A percentile compares a stretch with the other conserved stretches of the same genome.
Conservation (phyloP, 1,139 yeast species). For the Candida smagusa region DNA sequence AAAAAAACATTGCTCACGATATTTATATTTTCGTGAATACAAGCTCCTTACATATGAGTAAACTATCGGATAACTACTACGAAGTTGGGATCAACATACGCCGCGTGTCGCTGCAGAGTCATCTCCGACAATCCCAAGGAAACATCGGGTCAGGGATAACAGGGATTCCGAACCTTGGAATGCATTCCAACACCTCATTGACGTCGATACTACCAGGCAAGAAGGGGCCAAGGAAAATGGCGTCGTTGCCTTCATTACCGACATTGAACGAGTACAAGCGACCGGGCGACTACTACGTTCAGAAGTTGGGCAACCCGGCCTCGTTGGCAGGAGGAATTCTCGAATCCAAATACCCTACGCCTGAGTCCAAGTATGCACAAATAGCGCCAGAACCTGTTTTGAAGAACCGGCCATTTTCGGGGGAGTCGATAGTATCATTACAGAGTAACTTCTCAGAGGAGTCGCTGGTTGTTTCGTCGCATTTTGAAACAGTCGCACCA, state of each 20-base stretch:
- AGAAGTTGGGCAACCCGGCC: constrained; percentile 20
- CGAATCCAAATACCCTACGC: background rate
- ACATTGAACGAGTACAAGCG: constrained; percentile 28
- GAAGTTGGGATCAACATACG: constrained; percentile 20
- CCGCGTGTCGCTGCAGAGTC: constrained; percentile 4
- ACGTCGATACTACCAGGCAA: background rate
- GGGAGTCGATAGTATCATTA: constrained; percentile 36
- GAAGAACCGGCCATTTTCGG: constrained; percentile 19
- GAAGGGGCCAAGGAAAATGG: constrained; percentile 24
- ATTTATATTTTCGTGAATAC: constrained; percentile 17
- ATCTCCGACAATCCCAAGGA: constrained; percentile 1
- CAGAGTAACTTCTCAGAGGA: constrained; percentile 37
- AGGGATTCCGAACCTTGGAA: too few relatives aligned
- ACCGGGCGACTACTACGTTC: constrained; percentile 44
- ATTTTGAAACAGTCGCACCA: constrained; percentile 22
- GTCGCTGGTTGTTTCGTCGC: constrained; percentile 33
- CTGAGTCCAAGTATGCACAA: constrained; percentile 3
- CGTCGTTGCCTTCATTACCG: constrained; percentile 24
- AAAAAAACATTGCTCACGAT: background rate
- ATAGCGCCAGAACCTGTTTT: constrained; percentile 7
- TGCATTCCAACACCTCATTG: too few relatives aligned
- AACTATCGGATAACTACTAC: constrained; percentile 21
- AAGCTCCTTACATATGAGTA: constrained; percentile 8
- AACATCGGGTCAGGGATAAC: too few relatives aligned
- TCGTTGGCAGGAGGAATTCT: background rate